A percentile compares a stretch with the other conserved stretches of the same genome.
These are phyloP conservation scores for Pichia terricola DNA, from an alignment of 1,139 yeast species.

Conservation along the genomic window DNA sequence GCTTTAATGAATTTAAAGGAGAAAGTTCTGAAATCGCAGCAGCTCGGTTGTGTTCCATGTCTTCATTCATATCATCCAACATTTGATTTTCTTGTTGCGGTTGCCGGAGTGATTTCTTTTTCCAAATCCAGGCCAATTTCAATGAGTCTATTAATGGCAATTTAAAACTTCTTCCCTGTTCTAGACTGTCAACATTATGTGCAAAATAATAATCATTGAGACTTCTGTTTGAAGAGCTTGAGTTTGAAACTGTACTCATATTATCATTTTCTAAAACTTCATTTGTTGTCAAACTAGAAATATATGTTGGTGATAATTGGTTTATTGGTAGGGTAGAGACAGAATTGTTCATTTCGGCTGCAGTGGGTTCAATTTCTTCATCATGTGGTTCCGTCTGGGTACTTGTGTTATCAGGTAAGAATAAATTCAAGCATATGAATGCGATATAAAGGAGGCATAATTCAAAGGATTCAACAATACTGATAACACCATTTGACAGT, in stretches of 20 bases:
- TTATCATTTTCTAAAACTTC: neutral
- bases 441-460: constrained; percentile 34
- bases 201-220: constrained; percentile 13
- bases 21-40: neutral
- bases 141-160: constrained; percentile 23
- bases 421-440: constrained; percentile 29
- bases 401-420: constrained; percentile 11
- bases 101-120: neutral
- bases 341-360: neutral
- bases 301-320: neutral
- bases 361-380: neutral
- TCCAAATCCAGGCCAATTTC: constrained; percentile 16
- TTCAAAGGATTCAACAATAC: constrained; percentile 34
- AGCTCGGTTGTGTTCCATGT: constrained; percentile 3
- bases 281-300: neutral
- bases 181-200: constrained; percentile 20
- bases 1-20: constrained; percentile 2
- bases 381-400: neutral
- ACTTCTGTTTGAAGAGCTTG: constrained; percentile 7
- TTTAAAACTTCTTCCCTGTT: constrained; percentile 18
- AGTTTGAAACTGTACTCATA: neutral
- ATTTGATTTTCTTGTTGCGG: neutral
- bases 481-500: constrained; percentile 42
- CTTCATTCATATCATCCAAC: neutral
- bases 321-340: neutral